Conservation (phyloP, 208 protist species). For the Crithidia expoeki region DNA sequence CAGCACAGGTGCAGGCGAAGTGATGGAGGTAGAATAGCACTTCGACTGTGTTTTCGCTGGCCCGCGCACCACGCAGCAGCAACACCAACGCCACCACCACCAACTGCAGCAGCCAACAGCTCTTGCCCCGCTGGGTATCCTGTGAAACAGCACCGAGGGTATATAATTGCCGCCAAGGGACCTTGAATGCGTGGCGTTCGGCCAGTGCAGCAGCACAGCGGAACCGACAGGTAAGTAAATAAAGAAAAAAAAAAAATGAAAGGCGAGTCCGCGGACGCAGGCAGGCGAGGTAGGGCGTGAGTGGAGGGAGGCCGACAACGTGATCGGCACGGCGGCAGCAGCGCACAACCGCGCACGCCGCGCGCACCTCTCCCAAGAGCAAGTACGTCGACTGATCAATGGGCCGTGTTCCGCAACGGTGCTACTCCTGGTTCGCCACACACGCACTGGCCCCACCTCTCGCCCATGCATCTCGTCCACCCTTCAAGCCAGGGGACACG, state of each 20-base stretch:
- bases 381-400: conserved; percentile 34
- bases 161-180: conserved; percentile 45
- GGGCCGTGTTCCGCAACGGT: conserved; percentile 28
- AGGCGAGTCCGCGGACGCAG: too few species aligned
- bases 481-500: too few species aligned
- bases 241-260: background rate
- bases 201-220: background rate
- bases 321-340: background rate
- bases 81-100: background rate
- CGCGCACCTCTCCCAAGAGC: conserved; percentile 17
- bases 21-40: conserved; percentile 28
- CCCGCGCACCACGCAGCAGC: background rate
- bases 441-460: background rate
- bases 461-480: background rate
- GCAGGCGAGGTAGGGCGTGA: too few species aligned
- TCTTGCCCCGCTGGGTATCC: conserved; percentile 48
- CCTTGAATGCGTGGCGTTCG: conserved; percentile 25
- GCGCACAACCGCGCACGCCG: too few species aligned
- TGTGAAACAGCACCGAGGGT: conserved; percentile 32
- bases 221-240: background rate
- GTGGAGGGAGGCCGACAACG: too few species aligned
- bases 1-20: conserved; percentile 38
- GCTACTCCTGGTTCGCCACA: conserved; percentile 26
- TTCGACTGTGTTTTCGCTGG: conserved; percentile 39
- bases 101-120: background rate